Evolutionary conservation across 495 filamentous ascomycete genomes (phyloP), one percentile per base, ranked within the genome.

Genomic region (Aspergillus sparsus): DNA sequence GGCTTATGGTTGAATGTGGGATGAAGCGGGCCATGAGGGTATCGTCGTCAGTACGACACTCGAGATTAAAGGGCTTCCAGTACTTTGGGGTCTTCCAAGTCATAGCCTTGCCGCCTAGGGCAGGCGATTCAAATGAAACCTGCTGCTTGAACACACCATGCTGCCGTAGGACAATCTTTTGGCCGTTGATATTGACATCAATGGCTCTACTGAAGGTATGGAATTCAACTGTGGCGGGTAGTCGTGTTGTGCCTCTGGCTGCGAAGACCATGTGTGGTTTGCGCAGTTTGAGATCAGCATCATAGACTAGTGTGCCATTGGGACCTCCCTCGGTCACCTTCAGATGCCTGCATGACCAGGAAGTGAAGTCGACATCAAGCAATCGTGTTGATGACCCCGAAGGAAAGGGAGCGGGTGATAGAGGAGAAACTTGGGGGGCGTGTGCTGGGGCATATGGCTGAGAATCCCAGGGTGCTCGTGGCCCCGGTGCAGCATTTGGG

Each of bases 251-350:
- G 13, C 49, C 54, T 7, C 15, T 37, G 16, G 57, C 53, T 31
- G 57, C 47, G 57, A 64, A 60, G 47, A 58, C 36, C 62, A 65
- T 61, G 31, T 65, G 52, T 12, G 62, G 62, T 33, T 61, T 61
- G 47, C 58, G 55, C 12, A 32, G 33, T 21, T 61, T 61, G 49
- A 61, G 58, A 31, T 61, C 58, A 2, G 58, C 62, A 2, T 46
- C 39, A 33, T 65, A 65, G 47, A 61, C 49, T 11, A 61, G 49
- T 8, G 62, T 42, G 32, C 56, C 46, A 16, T 55, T 35, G n/a
- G 9, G 35, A 44, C 37, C 52, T 12, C 47, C 53, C 41, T 60
- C 51, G 12, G 52, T 60, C 3, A 63, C 62, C 39, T 53, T 34
- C 31, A 63, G 9, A 15, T 63, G 62, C 11, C 51, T 53, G 47